phyloP scores from a whole-genome alignment of 768 basidiomycete genomes.

The Tylopilus sp. region DNA sequence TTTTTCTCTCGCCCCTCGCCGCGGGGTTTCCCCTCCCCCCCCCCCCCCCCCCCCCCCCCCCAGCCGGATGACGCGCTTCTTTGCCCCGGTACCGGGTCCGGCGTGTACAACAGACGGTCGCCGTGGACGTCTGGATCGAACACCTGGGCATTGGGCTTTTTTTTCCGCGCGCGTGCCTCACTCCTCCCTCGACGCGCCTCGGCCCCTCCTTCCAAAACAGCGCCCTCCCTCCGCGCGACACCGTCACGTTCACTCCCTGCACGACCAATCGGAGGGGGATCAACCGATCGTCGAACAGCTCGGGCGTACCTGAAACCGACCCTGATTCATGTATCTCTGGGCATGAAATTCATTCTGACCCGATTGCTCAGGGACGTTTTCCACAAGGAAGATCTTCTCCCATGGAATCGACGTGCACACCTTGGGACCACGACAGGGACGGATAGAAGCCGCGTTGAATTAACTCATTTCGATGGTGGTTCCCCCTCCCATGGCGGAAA shows the following conservation, averaged over 20 bases:
- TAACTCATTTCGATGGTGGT: conserved; percentile 8
- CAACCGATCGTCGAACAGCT: conserved; percentile 12
- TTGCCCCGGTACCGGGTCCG: conserved; percentile 17
- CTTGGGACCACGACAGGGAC: conserved; percentile 21
- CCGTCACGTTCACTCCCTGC: not conserved
- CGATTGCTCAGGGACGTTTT: conserved; percentile 21
- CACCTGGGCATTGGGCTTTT: not conserved
- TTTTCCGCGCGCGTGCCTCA: too few species aligned
- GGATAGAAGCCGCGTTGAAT: conserved; percentile 18
- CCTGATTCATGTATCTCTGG: conserved; percentile 23
- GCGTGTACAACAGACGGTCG: conserved; percentile 7
- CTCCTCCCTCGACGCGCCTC: too few species aligned
- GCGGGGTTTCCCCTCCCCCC: too few species aligned
- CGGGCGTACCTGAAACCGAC: conserved; percentile 21
- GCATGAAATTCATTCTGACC: conserved; percentile 21
- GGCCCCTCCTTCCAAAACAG: not conserved
- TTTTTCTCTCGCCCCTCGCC: too few species aligned
- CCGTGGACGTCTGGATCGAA: conserved; percentile 5
- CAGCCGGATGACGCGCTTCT: conserved; percentile 15
- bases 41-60: too few species aligned
- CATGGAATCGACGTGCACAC: conserved; percentile 17
- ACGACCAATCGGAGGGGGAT: conserved; percentile 3
- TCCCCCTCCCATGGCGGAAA: conserved; percentile 18
- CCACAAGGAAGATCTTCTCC: conserved; percentile 15
- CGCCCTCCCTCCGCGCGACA: not conserved